Evolutionary conservation across 2,329 filamentous ascomycete species (phyloP).

Genomic region (Xylaria sp.): DNA sequence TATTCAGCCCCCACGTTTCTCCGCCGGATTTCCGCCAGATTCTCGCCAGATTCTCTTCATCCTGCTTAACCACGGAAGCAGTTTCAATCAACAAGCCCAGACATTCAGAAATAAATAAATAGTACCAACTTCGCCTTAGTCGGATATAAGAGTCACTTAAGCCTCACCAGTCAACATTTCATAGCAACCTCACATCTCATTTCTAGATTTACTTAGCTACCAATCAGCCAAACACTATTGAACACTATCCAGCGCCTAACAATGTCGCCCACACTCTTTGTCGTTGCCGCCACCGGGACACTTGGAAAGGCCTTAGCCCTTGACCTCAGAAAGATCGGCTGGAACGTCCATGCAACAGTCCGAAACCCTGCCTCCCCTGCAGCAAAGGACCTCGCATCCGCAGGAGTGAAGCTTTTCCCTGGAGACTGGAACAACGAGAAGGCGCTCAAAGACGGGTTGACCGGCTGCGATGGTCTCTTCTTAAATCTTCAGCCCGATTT

Average conservation of each 20-base stretch:
- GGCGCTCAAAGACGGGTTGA: conserved; percentile 25
- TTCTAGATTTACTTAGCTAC: too few relatives aligned
- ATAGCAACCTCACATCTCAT: neutral
- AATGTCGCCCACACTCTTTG: conserved; percentile 38
- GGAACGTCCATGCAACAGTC: conserved; percentile 35
- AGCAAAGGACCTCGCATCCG: conserved; percentile 24
- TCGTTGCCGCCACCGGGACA: conserved; percentile 37
- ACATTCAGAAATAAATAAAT: neutral
- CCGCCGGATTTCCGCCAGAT: conserved; percentile 1
- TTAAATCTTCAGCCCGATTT: conserved; percentile 32
- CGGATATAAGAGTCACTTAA: neutral
- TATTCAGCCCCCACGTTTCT: neutral
- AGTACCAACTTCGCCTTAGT: neutral
- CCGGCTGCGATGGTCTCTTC: conserved; percentile 40
- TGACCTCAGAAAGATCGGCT: conserved; percentile 32
- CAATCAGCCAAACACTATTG: neutral
- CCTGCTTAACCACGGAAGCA: neutral
- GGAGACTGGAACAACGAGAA: conserved; percentile 40
- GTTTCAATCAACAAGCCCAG: neutral
- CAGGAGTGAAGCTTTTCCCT: conserved; percentile 35
- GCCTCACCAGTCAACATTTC: neutral
- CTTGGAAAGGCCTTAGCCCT: conserved; percentile 37
- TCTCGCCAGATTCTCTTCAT: too few relatives aligned
- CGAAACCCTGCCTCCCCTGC: conserved; percentile 30
- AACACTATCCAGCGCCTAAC: neutral